Evolutionary conservation across 495 filamentous ascomycete genomes (phyloP).

Genomic region (Xylaria flabelliformis): DNA sequence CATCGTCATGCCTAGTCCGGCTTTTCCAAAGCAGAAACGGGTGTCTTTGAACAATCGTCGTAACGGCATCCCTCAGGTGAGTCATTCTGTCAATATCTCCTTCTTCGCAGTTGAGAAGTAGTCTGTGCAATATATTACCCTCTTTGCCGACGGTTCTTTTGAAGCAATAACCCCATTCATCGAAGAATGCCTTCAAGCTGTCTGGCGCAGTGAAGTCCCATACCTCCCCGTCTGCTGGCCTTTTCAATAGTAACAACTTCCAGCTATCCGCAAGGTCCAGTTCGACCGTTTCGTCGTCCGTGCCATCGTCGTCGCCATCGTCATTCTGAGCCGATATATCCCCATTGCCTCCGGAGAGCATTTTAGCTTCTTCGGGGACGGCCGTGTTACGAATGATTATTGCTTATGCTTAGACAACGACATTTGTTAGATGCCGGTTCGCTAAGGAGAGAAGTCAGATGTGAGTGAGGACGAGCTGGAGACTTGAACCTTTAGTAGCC

Average conservation of each 20-base stretch:
- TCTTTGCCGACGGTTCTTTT: neutral
- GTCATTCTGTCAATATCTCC: neutral
- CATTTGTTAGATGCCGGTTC: too few relatives aligned
- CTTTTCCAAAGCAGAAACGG: neutral
- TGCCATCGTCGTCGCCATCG: neutral
- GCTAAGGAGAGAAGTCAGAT: too few relatives aligned
- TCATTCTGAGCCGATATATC: neutral
- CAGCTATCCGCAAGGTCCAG: neutral
- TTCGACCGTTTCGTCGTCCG: neutral
- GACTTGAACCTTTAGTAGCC: too few relatives aligned
- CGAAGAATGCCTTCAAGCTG: neutral
- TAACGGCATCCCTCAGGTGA: neutral
- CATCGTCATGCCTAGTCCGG: neutral
- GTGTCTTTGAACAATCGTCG: neutral
- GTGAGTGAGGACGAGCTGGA: too few relatives aligned
- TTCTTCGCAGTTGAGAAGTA: neutral
- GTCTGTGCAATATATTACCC: neutral
- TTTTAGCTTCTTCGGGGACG: neutral
- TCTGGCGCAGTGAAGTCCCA: conserved; percentile 1
- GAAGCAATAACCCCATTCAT: neutral
- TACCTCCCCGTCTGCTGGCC: neutral
- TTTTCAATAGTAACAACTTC: neutral
- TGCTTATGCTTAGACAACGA: too few relatives aligned
- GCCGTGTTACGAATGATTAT: neutral
- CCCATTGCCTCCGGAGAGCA: neutral